phyloP scores from a whole-genome alignment of 331 rosid genomes.

The Quercus lobata region DNA sequence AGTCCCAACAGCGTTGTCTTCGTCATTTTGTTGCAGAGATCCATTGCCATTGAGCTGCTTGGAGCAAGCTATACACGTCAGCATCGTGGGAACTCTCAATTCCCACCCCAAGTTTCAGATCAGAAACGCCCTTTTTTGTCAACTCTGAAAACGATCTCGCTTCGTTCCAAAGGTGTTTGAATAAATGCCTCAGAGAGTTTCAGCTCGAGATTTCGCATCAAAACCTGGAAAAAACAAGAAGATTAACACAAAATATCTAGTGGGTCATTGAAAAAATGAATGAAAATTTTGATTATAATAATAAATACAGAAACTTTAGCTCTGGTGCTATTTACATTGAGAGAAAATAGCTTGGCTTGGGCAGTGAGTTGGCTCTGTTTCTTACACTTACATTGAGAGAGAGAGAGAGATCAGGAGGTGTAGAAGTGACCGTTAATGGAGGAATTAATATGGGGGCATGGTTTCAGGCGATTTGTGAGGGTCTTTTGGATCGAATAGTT shows the following conservation, averaged over 20 bases:
- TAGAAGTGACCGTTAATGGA: conserved; percentile 29
- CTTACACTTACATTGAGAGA: neutral
- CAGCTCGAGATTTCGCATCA: neutral
- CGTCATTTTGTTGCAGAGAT: conserved; percentile 72
- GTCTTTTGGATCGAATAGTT: conserved; percentile 36
- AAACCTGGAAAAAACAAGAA: neutral
- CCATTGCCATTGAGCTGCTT: conserved; percentile 76
- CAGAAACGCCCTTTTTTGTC: conserved; percentile 9
- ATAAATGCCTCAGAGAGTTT: neutral
- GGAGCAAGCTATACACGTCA: conserved; percentile 93
- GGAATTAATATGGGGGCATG: conserved; percentile 13
- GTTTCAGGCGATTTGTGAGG: conserved; percentile 39
- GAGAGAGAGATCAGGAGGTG: conserved; percentile 10
- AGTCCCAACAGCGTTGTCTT: conserved; percentile 63
- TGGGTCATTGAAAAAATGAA: neutral
- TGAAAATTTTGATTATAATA: neutral
- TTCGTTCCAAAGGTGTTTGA: conserved; percentile 11
- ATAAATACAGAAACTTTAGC: neutral
- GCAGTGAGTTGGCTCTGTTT: neutral
- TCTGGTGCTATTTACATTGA: neutral
- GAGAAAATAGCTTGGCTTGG: neutral
- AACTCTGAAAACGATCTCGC: conserved; percentile 22
- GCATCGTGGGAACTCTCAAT: conserved; percentile 40
- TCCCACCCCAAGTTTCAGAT: conserved; percentile 1
- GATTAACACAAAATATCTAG: neutral